phyloP scores from a whole-genome alignment of 345 rosid species.

The Lagerstroemia speciosa region DNA sequence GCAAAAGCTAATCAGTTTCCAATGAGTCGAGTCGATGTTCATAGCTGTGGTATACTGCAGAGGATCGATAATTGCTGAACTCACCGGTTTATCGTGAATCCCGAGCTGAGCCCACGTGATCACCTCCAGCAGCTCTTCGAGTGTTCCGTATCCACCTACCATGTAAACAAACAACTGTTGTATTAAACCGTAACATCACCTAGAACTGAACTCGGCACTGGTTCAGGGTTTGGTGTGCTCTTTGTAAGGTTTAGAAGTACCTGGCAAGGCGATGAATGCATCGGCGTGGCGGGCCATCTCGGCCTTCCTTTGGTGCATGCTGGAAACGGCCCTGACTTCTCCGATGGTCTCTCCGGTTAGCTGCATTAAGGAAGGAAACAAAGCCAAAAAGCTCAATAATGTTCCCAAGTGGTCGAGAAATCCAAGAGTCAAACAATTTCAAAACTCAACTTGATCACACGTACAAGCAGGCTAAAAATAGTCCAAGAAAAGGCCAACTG shows the following conservation, averaged over 20 bases:
- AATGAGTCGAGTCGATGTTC: no score
- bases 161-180: no score
- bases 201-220: no score
- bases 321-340: no score
- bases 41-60: no score
- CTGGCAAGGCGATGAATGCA: constrained; percentile 68
- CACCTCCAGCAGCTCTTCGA: constrained; percentile 41
- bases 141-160: constrained; percentile 44
- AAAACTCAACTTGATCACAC: neutral
- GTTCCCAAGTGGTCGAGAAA: neutral
- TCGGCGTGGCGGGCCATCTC: constrained; percentile 84
- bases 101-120: constrained; percentile 54
- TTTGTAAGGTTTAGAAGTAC: constrained; percentile 14
- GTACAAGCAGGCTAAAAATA: neutral
- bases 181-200: no score
- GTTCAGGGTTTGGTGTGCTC: no score
- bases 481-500: no score
- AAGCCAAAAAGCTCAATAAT: neutral
- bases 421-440: neutral
- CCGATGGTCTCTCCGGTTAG: constrained; percentile 60
- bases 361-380: constrained; percentile 19
- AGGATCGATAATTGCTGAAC: neutral
- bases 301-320: constrained; percentile 76
- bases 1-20: neutral
- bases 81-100: constrained; percentile 50